phyloP scores from a whole-genome alignment of 441 rosid genomes.

The Hypseocharis bilobata region DNA sequence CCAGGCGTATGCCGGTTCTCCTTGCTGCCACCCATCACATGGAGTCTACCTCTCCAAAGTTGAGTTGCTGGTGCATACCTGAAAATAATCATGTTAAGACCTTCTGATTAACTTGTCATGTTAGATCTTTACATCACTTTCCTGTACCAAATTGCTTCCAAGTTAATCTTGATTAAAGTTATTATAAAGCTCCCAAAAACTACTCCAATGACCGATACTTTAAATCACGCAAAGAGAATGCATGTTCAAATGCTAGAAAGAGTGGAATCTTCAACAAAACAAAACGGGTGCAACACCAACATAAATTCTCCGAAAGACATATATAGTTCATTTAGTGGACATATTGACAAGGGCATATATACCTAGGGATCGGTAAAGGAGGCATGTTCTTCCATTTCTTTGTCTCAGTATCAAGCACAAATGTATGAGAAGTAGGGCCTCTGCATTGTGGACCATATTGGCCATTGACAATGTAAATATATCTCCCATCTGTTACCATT shows the following conservation, averaged over 20 bases:
- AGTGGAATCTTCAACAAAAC: neutral
- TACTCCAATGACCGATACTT: neutral
- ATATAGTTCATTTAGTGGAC: neutral
- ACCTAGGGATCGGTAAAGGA: conserved; percentile 82
- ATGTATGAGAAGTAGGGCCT: conserved; percentile 72
- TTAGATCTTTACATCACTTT: too few species aligned
- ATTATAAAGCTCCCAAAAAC: neutral
- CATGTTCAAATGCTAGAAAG: neutral
- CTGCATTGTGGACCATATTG: conserved; percentile 94
- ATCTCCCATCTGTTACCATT: conserved; percentile 89
- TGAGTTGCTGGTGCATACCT: conserved; percentile 94
- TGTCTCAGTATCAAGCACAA: conserved; percentile 71
- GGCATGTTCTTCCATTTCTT: conserved; percentile 62
- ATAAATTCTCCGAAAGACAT: neutral
- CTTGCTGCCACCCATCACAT: conserved; percentile 96
- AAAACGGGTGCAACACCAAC: too few species aligned
- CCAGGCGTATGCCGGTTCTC: conserved; percentile 79
- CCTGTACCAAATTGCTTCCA: conserved; percentile 6
- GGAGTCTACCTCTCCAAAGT: conserved; percentile 94
- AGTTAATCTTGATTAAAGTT: neutral
- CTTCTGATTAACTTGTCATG: conserved; percentile 2
- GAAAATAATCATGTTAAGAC: conserved; percentile 18
- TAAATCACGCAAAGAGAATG: too few species aligned
- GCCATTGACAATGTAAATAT: conserved; percentile 70
- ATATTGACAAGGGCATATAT: conserved; percentile 20